Evolutionary conservation across 257 asterid species (phyloP).

Genomic region (Anisodus acutangulus): DNA sequence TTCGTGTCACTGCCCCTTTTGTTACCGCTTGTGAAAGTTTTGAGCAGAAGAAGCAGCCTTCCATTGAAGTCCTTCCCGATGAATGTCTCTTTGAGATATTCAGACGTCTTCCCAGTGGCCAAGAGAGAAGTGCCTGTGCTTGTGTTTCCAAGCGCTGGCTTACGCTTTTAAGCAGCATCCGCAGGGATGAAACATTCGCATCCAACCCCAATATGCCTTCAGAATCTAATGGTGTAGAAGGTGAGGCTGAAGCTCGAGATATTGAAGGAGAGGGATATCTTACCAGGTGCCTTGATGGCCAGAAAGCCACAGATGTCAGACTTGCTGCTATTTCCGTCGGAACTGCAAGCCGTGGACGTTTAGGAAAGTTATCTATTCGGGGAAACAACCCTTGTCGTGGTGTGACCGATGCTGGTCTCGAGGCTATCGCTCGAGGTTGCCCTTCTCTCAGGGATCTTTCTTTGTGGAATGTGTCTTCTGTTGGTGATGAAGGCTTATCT

Average conservation of each 20-base stretch:
- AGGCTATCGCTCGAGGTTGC: slow-evolving; percentile 73
- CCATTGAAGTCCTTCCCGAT: slow-evolving; percentile 84
- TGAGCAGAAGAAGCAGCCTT: slow-evolving; percentile 49
- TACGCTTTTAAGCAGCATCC: slow-evolving; percentile 72
- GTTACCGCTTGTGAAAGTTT: slow-evolving; percentile 40
- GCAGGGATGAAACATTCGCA: slow-evolving; percentile 54
- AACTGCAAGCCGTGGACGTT: slow-evolving; percentile 69
- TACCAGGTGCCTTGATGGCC: slow-evolving; percentile 77
- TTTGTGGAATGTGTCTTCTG: slow-evolving; percentile 68
- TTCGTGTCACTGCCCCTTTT: slow-evolving; percentile 68
- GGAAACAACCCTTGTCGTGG: slow-evolving; percentile 60
- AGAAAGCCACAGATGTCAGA: slow-evolving; percentile 80
- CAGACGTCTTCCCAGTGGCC: slow-evolving; percentile 68
- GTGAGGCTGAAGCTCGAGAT: slow-evolving; percentile 42
- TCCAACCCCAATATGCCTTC: slow-evolving; percentile 15
- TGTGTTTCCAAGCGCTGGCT: slow-evolving; percentile 89
- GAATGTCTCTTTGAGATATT: slow-evolving; percentile 92
- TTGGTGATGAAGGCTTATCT: slow-evolving; percentile 73
- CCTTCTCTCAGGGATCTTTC: slow-evolving; percentile 70
- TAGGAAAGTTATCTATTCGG: slow-evolving; percentile 79
- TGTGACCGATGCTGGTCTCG: slow-evolving; percentile 70
- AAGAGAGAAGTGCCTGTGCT: slow-evolving; percentile 75
- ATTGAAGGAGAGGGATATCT: slow-evolving; percentile 57
- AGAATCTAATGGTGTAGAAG: slow-evolving; percentile 31
- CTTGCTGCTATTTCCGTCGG: slow-evolving; percentile 83